A percentile compares a stretch with the other conserved stretches of the same genome.
Evolutionary conservation across 805 yeast genomes (phyloP).

Genomic region (Ogataea henricii): DNA sequence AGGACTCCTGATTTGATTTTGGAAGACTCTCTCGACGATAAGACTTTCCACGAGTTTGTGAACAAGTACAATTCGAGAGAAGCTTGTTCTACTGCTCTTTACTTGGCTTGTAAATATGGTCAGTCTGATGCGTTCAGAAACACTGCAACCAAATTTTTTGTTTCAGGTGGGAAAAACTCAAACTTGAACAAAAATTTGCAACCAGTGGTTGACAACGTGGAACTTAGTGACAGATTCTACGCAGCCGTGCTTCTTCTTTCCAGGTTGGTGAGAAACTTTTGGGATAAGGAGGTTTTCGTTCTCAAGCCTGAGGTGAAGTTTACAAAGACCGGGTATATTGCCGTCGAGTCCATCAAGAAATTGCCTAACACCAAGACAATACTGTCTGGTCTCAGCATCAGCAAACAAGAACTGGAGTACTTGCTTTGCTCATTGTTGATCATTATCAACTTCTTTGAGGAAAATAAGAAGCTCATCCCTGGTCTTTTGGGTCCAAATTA

Average conservation of each 20-base stretch:
- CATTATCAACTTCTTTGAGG: conserved; percentile 67
- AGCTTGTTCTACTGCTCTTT: conserved; percentile 85
- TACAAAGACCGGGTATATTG: conserved; percentile 38
- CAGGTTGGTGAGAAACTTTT: conserved; percentile 73
- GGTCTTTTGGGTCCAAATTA: conserved; percentile 61
- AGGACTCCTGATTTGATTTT: conserved; percentile 80
- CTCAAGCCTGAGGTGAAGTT: conserved; percentile 36
- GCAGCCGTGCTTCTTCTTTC: conserved; percentile 81
- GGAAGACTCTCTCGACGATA: conserved; percentile 62
- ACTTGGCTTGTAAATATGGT: conserved; percentile 75
- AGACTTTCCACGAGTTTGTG: conserved; percentile 66
- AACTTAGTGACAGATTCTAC: conserved; percentile 86
- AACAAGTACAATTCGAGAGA: conserved; percentile 85
- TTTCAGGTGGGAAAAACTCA: conserved; percentile 57
- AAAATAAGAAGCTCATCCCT: conserved; percentile 61
- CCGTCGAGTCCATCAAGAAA: conserved; percentile 43
- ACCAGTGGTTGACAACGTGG: conserved; percentile 68
- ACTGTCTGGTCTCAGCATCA: conserved; percentile 47
- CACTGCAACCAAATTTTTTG: conserved; percentile 51
- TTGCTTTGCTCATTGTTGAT: conserved; percentile 71
- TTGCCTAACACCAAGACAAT: conserved; percentile 40
- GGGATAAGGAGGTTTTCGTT: conserved; percentile 73
- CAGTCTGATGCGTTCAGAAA: conserved; percentile 51
- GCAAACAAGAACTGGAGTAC: conserved; percentile 59
- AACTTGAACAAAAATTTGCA: conserved; percentile 39